Percentiles rank a stretch among this genome's conserved stretches.
phyloP scores from a whole-genome alignment of 2,329 filamentous ascomycete species.

The Cladosporium velox region DNA sequence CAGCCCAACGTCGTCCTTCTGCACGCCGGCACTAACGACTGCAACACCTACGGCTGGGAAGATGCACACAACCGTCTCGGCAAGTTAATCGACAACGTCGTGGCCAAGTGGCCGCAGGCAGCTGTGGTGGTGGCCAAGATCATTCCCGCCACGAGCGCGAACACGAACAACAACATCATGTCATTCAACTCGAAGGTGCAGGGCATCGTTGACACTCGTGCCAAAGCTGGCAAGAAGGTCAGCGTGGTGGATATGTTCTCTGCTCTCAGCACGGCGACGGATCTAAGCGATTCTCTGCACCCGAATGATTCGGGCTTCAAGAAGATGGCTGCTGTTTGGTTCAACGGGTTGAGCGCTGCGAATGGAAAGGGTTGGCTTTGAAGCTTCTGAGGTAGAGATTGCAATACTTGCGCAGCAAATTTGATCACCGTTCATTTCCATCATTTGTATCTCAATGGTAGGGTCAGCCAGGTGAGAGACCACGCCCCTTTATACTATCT shows the following conservation, averaged over 20 bases:
- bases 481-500: no score
- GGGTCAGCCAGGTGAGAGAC: no score
- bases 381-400: background rate
- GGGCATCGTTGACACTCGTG: slow-evolving; percentile 17
- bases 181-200: slow-evolving; percentile 17
- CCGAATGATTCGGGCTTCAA: slow-evolving; percentile 21
- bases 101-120: slow-evolving; percentile 19
- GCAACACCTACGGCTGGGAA: slow-evolving; percentile 15
- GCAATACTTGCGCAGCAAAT: background rate
- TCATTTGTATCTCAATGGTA: background rate
- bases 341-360: slow-evolving; percentile 19
- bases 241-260: slow-evolving; percentile 15
- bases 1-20: slow-evolving; percentile 22
- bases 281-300: slow-evolving; percentile 20
- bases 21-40: slow-evolving; percentile 24
- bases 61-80: slow-evolving; percentile 14
- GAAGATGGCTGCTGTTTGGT: slow-evolving; percentile 23
- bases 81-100: slow-evolving; percentile 21
- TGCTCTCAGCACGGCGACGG: background rate
- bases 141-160: slow-evolving; percentile 1
- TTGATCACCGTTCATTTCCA: background rate
- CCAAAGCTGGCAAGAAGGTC: slow-evolving; percentile 15
- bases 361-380: slow-evolving; percentile 15
- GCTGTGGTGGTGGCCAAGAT: slow-evolving; percentile 22
- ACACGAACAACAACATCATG: slow-evolving; percentile 7